Evolutionary conservation across 306 rosid species (phyloP).

Genomic region (Prunus mira): DNA sequence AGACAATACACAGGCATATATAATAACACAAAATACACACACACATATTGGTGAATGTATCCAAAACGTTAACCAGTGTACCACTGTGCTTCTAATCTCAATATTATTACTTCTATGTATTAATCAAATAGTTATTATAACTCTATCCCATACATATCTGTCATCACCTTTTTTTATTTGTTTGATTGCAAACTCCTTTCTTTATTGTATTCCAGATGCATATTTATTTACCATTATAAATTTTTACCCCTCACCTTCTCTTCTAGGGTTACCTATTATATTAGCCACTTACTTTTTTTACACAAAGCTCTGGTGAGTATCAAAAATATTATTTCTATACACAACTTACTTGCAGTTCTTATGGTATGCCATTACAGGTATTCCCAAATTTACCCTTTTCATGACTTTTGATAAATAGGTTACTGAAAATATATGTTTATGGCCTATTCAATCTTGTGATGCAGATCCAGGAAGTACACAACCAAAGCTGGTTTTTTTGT

Average conservation of each 20-base stretch:
- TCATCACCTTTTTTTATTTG: background rate
- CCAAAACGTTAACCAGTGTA: background rate
- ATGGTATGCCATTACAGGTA: background rate
- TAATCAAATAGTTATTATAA: background rate
- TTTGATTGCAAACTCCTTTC: background rate
- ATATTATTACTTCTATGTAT: background rate
- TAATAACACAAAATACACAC: background rate
- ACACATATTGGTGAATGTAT: background rate
- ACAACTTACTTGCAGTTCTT: background rate
- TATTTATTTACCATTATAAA: background rate
- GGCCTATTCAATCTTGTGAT: constrained; percentile 5
- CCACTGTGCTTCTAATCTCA: background rate
- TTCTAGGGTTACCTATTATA: background rate
- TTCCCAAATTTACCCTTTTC: background rate
- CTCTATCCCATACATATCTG: background rate
- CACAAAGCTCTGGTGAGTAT: background rate
- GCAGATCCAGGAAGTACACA: background rate
- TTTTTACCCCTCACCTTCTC: background rate
- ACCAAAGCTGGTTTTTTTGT: background rate
- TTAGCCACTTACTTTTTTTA: background rate
- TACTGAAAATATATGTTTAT: background rate
- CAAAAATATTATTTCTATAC: background rate
- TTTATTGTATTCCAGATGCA: background rate
- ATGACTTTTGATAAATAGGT: constrained; percentile 4
- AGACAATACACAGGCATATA: background rate